Conservation (phyloP, 23 red algal genomes). For the Gracilaria domingensis region DNA sequence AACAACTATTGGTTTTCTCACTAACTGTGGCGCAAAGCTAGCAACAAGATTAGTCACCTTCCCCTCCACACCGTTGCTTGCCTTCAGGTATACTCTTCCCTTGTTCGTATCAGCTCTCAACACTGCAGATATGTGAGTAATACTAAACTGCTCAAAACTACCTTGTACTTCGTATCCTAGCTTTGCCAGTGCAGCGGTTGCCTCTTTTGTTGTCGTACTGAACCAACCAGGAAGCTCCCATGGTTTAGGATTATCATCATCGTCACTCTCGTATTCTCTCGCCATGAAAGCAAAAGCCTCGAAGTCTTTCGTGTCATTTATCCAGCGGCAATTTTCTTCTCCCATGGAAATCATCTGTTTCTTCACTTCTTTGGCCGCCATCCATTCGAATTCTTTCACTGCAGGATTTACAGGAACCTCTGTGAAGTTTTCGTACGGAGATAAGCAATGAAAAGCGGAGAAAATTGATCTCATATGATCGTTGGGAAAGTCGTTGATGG, state of each 20-base stretch:
- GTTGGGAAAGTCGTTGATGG: background rate
- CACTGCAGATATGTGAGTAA: constrained; percentile 3
- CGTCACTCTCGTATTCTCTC: background rate
- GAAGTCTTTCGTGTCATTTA: background rate
- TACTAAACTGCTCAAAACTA: constrained; percentile 8
- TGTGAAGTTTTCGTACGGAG: background rate
- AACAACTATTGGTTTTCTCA: constrained; percentile 15
- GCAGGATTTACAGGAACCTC: background rate
- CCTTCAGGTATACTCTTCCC: constrained; percentile 42
- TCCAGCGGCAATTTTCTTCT: background rate
- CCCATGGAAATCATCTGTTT: background rate
- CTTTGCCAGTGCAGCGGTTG: background rate
- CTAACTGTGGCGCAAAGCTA: constrained; percentile 23
- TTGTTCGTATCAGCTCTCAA: constrained; percentile 17
- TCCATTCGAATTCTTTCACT: background rate
- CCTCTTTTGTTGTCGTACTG: background rate
- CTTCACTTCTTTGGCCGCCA: background rate
- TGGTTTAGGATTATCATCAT: background rate
- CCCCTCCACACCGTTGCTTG: constrained; percentile 5
- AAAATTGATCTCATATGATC: background rate
- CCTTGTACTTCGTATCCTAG: constrained; percentile 13
- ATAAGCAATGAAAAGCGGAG: background rate
- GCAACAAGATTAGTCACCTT: background rate
- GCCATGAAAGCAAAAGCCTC: background rate
- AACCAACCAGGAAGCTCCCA: constrained; percentile 12